Conservation (phyloP, 2,329 filamentous ascomycete genomes). For the Fusarium longipes region DNA sequence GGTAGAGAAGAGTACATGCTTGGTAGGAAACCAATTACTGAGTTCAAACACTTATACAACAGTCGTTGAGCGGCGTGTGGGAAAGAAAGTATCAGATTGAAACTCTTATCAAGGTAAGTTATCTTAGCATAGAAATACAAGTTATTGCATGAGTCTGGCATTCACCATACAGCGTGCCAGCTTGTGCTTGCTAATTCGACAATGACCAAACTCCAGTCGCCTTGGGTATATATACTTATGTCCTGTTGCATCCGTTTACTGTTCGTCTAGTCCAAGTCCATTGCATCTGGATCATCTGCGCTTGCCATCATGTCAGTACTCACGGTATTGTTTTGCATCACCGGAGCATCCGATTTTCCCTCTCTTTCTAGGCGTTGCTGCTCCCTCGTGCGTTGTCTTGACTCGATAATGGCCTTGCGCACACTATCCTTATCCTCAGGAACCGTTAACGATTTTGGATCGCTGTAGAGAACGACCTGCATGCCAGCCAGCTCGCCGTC, state of each 20-base stretch:
- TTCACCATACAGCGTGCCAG: slow-evolving; percentile 1
- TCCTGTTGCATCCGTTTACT: background rate
- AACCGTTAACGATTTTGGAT: slow-evolving; percentile 80
- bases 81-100: slow-evolving; percentile 31
- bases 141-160: slow-evolving; percentile 7
- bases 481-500: slow-evolving; percentile 67
- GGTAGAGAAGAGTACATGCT: background rate
- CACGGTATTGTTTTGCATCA: slow-evolving; percentile 20
- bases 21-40: background rate
- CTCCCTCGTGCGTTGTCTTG: slow-evolving; percentile 74
- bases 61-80: slow-evolving; percentile 7
- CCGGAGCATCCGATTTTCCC: slow-evolving; percentile 24
- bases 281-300: slow-evolving; percentile 67
- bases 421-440: slow-evolving; percentile 81
- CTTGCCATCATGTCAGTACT: slow-evolving; percentile 18
- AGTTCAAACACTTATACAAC: background rate
- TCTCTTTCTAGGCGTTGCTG: slow-evolving; percentile 59
- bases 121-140: slow-evolving; percentile 32
- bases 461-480: slow-evolving; percentile 86
- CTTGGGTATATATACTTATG: slow-evolving; percentile 40
- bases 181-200: slow-evolving; percentile 2
- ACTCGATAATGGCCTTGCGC: slow-evolving; percentile 84
- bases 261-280: slow-evolving; percentile 69
- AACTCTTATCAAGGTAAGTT: slow-evolving; percentile 11
- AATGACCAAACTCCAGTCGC: slow-evolving; percentile 42